Percentiles rank a stretch among this genome's conserved stretches.
Conservation (phyloP, 768 basidiomycete species). For the Termitomyces titanicus region DNA sequence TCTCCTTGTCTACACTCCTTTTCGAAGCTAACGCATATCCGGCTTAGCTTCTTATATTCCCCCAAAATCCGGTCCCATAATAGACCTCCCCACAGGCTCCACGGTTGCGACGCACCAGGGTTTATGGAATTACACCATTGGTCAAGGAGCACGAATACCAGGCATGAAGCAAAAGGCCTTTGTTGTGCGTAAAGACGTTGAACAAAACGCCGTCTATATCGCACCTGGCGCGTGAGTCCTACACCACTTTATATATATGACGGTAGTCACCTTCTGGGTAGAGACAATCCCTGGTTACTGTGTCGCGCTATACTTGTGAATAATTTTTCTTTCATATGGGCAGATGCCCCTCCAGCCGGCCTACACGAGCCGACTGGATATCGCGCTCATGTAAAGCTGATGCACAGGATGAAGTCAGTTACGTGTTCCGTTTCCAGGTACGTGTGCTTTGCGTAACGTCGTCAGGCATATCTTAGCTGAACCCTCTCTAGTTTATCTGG, state of each 20-base stretch:
- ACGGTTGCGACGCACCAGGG: slow-evolving; percentile 64
- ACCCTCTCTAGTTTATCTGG: slow-evolving; percentile 12
- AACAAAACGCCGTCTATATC: slow-evolving; percentile 65
- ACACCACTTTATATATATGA: background rate
- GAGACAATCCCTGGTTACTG: slow-evolving; percentile 59
- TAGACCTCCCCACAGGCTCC: slow-evolving; percentile 52
- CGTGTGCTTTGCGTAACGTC: slow-evolving; percentile 10
- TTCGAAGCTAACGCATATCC: background rate
- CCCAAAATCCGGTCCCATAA: slow-evolving; percentile 65
- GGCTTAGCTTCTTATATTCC: slow-evolving; percentile 72
- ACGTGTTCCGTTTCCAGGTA: slow-evolving; percentile 52
- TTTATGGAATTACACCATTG: slow-evolving; percentile 83
- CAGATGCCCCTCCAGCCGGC: slow-evolving; percentile 45
- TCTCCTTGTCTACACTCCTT: background rate
- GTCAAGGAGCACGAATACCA: slow-evolving; percentile 67
- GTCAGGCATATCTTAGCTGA: slow-evolving; percentile 10
- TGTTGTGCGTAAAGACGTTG: slow-evolving; percentile 67
- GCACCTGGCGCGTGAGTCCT: slow-evolving; percentile 67
- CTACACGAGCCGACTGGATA: slow-evolving; percentile 43
- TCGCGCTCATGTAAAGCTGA: slow-evolving; percentile 51
- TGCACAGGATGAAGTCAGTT: slow-evolving; percentile 64
- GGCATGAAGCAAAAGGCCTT: slow-evolving; percentile 65
- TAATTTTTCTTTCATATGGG: slow-evolving; percentile 79
- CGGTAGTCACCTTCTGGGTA: slow-evolving; percentile 18
- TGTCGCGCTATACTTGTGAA: slow-evolving; percentile 33